Percentiles rank a stretch among this genome's conserved stretches.
Evolutionary conservation across 1,284 basidiomycete genomes (phyloP).

Genomic region (Pisolithus thermaeus): DNA sequence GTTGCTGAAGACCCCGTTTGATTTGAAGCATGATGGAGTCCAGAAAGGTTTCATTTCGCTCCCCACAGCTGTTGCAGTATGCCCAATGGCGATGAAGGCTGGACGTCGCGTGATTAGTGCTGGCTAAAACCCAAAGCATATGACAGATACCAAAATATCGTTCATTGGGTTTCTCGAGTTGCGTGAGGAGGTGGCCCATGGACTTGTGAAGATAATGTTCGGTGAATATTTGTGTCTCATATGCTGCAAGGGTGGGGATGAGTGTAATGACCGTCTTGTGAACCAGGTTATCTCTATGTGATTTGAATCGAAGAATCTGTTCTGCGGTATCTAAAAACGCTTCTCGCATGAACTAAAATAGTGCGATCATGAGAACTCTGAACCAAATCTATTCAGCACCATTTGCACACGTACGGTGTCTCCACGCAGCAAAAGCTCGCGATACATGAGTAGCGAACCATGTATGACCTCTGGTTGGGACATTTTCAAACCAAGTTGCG

Average conservation of each 20-base stretch:
- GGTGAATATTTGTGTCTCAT: conserved; percentile 88
- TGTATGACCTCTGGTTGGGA: conserved; percentile 84
- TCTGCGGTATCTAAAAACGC: conserved; percentile 88
- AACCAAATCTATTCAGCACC: conserved; percentile 4
- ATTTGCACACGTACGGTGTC: conserved; percentile 65
- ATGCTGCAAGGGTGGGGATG: conserved; percentile 91
- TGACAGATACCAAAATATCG: conserved; percentile 67
- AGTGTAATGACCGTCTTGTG: conserved; percentile 91
- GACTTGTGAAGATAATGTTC: conserved; percentile 86
- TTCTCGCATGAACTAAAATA: conserved; percentile 83
- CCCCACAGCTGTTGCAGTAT: conserved; percentile 87
- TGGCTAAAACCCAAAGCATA: background rate
- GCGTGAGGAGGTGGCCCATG: conserved; percentile 86
- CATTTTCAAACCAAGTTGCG: conserved; percentile 81
- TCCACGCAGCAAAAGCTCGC: conserved; percentile 88
- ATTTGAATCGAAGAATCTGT: conserved; percentile 83
- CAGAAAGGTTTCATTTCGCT: conserved; percentile 96
- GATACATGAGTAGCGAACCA: conserved; percentile 89
- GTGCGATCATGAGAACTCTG: background rate
- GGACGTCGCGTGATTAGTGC: conserved; percentile 8
- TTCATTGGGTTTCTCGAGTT: conserved; percentile 87
- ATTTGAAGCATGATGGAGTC: conserved; percentile 90
- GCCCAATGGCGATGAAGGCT: conserved; percentile 97
- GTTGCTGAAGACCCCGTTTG: conserved; percentile 80
- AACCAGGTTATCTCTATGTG: conserved; percentile 83